Base-by-base conservation (phyloP, 2,329 filamentous ascomycete species). In the Fusarium drepaniforme region DNA sequence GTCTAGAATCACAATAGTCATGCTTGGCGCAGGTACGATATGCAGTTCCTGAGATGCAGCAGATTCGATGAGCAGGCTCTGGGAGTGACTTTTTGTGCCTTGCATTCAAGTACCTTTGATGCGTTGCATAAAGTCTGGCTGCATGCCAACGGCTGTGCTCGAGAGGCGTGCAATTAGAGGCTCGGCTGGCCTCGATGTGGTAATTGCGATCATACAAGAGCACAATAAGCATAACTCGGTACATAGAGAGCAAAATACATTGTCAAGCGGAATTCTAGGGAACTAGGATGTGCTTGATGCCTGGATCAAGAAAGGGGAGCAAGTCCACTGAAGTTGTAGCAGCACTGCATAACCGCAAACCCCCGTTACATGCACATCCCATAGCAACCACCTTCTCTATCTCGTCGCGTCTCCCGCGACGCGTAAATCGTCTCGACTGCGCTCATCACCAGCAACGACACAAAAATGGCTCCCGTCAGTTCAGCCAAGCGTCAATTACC, bases 341-440 rank as follows among this genome's bases (percentile, higher is more conserved):
- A 4, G 16, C 9, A 56, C 33, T 21, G 33, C 23, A 37, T 73
- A 77, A 18, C 28, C 68, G 59, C 56, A 76, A 66, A 21, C 15
- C 63, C 65, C 68, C 69, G 59, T 3, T 80, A 79, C 18, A 33
- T 76, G 78, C 76, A 80, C 70, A 68, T 40, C 21, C 57, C 70
- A 71, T 70, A 49, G 73, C 75, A 78, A 77, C 77, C 59, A 67
- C 33, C 64, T 53, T 53, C 60, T 37, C 8, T 33, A 71, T 67
- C 67, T 67, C 68, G 74, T 77, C 80, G 79, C 81, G 77, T 81
- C 78, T 81, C 72, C 74, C 66, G 42, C 51, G 73, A 76, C 81
- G 81, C 81, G 81, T 82, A 70, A 70, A 73, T 56, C 25, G 23
- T 42, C 33, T 25, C 64, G 38, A 64, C 64, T 64, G 30, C 62